These are phyloP conservation scores for Debaryomyces tyrocola DNA, from an alignment of 805 yeast genomes.

Conservation along the genomic window DNA sequence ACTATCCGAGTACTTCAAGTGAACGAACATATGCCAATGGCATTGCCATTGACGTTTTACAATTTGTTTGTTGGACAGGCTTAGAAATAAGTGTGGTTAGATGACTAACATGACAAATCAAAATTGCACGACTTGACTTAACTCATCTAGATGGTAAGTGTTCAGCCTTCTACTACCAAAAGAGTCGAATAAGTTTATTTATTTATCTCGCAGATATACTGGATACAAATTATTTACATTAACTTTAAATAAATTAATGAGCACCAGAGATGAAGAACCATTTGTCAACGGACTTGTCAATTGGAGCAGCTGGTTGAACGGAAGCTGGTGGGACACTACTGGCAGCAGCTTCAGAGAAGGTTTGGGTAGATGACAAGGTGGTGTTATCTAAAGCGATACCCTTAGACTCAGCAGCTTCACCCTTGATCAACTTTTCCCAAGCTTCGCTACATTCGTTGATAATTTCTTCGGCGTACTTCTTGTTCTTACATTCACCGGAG, in stretches of 20 bases:
- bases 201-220: too few relatives aligned
- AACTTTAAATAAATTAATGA: constrained; percentile 25
- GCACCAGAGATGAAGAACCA: constrained; percentile 97
- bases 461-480: constrained; percentile 56
- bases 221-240: too few relatives aligned
- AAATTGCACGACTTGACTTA: too few relatives aligned
- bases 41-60: too few relatives aligned
- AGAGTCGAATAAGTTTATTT: too few relatives aligned
- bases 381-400: constrained; percentile 78
- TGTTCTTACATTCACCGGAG: constrained; percentile 63
- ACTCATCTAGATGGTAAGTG: too few relatives aligned
- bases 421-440: constrained; percentile 62
- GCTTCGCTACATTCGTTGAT: constrained; percentile 65
- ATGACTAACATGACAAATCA: too few relatives aligned
- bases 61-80: too few relatives aligned
- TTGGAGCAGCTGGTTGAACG: constrained; percentile 83
- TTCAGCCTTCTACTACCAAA: too few relatives aligned
- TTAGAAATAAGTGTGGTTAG: too few relatives aligned
- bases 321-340: constrained; percentile 67
- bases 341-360: constrained; percentile 46
- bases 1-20: too few relatives aligned
- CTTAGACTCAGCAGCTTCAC: constrained; percentile 35
- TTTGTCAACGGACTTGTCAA: constrained; percentile 94
- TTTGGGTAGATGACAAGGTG: constrained; percentile 58
- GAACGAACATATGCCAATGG: too few relatives aligned